phyloP scores from a whole-genome alignment of 495 filamentous ascomycete species.

The Pyrenula massariospora region DNA sequence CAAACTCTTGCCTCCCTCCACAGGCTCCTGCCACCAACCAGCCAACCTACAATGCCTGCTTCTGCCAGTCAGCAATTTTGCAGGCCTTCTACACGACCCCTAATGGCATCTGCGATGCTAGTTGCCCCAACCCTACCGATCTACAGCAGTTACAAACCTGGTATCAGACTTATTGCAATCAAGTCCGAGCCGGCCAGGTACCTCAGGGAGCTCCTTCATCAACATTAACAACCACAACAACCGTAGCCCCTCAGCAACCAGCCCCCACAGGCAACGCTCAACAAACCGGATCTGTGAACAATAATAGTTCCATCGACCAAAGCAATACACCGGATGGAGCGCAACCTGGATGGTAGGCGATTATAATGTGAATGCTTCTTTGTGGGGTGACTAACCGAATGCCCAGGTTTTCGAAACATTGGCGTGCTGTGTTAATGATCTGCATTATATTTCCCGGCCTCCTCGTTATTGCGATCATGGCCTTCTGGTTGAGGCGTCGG shows the following conservation, averaged over 20 bases:
- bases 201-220: slow-evolving; percentile 6
- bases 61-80: slow-evolving; percentile 38
- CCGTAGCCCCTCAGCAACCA: slow-evolving; percentile 10
- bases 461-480: slow-evolving; percentile 18
- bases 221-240: slow-evolving; percentile 10
- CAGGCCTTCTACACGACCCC: slow-evolving; percentile 23
- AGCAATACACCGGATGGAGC: neutral
- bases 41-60: slow-evolving; percentile 37
- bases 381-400: neutral
- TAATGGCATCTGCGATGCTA: slow-evolving; percentile 21
- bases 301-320: slow-evolving; percentile 6
- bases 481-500: slow-evolving; percentile 34
- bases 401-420: slow-evolving; percentile 36
- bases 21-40: slow-evolving; percentile 16
- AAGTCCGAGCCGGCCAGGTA: slow-evolving; percentile 6
- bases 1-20: slow-evolving; percentile 30
- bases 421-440: slow-evolving; percentile 42
- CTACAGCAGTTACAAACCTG: slow-evolving; percentile 30
- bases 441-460: slow-evolving; percentile 39
- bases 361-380: neutral
- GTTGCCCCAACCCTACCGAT: slow-evolving; percentile 23
- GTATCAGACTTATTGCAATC: slow-evolving; percentile 33
- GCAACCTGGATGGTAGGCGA: slow-evolving; percentile 1
- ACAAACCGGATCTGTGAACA: slow-evolving; percentile 1
- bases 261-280: slow-evolving; percentile 11